Evolutionary conservation across 495 filamentous ascomycete genomes (phyloP), one percentile per base, ranked within the genome.

Genomic region (Tuber magnatum): DNA sequence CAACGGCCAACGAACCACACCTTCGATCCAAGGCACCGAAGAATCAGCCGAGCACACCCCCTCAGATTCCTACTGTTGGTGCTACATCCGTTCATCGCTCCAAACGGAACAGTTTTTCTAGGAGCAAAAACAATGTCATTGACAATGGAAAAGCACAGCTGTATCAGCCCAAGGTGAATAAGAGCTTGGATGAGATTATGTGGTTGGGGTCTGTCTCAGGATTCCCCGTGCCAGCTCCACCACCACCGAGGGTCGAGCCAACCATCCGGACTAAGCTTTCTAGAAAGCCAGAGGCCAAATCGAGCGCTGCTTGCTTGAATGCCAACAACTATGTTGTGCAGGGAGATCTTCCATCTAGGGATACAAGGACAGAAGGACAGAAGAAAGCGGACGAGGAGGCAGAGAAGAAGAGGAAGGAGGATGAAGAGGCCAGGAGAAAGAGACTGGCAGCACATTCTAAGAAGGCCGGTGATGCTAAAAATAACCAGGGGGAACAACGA

Each of bases 171-270:
- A 81, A 74, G 18, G 72, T 77, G 38, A 81, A 82, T 48, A 81
- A 75, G 61, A 81, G 80, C 42, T 74, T 79, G 46, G 80, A 82
- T 69, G 80, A 82, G 73, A 82, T 82, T 28, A 82, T 82, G 80
- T 82, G 80, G 80, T 35, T 82, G 39, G 80, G 80, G 69, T 75
- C 80, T 18, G 80, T 82, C 35, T 77, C 77, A 18, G 80, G 80
- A 1, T 82, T 82, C 72, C 71, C 61, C 0, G 72, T 78, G 4
- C 79, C 76, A 72, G 70, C 74, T 40, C 79, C 79, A 28, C 74
- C 79, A 46, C 79, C 79, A 32, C 74, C 61, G 70, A 78, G 73
- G 65, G 75, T 80, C 20, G 69, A 79, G 51, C 61, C 77, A 42
- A 79, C 80, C 40, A 72, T 82, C 43, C 69, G 80, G 65, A 82